Evolutionary conservation across 2,329 filamentous ascomycete species (phyloP).

Genomic region (Incumbomyces delicatus): DNA sequence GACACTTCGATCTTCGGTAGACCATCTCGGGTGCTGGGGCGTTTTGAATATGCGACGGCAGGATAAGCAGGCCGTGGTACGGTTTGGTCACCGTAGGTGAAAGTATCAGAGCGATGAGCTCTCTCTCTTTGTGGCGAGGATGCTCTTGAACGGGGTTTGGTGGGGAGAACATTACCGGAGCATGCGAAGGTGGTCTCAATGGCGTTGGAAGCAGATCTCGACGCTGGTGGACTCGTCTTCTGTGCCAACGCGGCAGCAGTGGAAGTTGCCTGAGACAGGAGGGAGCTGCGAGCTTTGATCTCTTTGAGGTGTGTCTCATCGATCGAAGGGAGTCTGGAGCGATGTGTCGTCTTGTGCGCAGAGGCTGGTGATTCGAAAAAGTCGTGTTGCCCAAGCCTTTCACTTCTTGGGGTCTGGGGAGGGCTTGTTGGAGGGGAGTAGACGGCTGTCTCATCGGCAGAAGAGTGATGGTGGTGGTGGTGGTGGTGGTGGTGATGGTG

Average conservation of each 20-base stretch:
- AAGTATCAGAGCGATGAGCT: neutral
- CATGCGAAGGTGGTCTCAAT: constrained; percentile 1
- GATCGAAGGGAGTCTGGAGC: constrained; percentile 14
- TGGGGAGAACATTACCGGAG: neutral
- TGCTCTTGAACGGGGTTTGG: neutral
- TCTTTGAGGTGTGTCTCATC: constrained; percentile 17
- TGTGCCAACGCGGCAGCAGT: constrained; percentile 15
- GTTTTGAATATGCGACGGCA: neutral
- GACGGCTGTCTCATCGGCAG: constrained; percentile 18
- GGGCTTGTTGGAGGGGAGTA: constrained; percentile 22
- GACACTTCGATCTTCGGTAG: neutral
- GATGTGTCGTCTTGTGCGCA: constrained; percentile 9
- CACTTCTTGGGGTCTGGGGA: constrained; percentile 15
- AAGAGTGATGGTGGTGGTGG: constrained; percentile 3
- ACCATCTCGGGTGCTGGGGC: constrained; percentile 1
- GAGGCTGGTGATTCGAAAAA: constrained; percentile 13
- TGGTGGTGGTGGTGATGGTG: neutral
- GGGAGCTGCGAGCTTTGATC: constrained; percentile 16
- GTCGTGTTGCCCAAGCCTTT: constrained; percentile 10
- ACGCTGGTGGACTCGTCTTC: constrained; percentile 14
- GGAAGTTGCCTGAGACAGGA: constrained; percentile 18
- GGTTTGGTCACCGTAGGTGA: neutral
- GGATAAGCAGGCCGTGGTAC: neutral
- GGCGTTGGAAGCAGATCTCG: constrained; percentile 1
- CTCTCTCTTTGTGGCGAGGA: constrained; percentile 1